These are phyloP conservation scores for Asclepias syriaca DNA, from an alignment of 257 asterid genomes.

Conservation along the genomic window DNA sequence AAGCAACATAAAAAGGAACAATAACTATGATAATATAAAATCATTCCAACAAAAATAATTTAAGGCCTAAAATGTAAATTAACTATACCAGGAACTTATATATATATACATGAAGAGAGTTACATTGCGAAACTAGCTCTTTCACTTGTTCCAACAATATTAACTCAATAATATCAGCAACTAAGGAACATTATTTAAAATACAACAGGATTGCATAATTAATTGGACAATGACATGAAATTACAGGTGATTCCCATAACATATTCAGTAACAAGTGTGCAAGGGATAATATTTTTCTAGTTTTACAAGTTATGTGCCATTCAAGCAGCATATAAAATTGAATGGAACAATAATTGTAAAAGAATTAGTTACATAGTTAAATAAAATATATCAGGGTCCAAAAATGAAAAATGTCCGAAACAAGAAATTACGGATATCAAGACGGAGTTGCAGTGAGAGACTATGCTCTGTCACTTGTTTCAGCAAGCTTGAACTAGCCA, in stretches of 20 bases:
- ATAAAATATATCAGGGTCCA: neutral
- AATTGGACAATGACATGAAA: slow-evolving; percentile 74
- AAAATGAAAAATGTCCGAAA: slow-evolving; percentile 29
- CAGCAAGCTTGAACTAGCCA: slow-evolving; percentile 99
- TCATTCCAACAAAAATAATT: too few relatives aligned
- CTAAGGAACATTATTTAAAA: slow-evolving; percentile 95
- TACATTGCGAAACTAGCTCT: slow-evolving; percentile 79
- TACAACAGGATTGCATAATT: slow-evolving; percentile 87
- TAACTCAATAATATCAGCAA: slow-evolving; percentile 97
- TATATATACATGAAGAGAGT: slow-evolving; percentile 95
- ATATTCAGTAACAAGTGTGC: neutral
- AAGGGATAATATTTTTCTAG: neutral
- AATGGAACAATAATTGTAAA: neutral
- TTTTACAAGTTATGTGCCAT: neutral
- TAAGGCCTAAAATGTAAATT: slow-evolving; percentile 16
- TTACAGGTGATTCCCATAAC: neutral
- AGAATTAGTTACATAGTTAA: neutral
- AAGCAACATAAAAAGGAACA: neutral
- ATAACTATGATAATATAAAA: neutral
- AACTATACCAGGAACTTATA: slow-evolving; percentile 49
- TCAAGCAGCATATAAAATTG: neutral
- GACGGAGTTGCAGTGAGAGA: slow-evolving; percentile 94
- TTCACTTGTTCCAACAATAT: slow-evolving; percentile 97
- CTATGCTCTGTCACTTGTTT: slow-evolving; percentile 98
- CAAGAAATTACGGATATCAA: slow-evolving; percentile 83